Conservation (phyloP, 257 asterid species). For the Nicotiana benthamiana region DNA sequence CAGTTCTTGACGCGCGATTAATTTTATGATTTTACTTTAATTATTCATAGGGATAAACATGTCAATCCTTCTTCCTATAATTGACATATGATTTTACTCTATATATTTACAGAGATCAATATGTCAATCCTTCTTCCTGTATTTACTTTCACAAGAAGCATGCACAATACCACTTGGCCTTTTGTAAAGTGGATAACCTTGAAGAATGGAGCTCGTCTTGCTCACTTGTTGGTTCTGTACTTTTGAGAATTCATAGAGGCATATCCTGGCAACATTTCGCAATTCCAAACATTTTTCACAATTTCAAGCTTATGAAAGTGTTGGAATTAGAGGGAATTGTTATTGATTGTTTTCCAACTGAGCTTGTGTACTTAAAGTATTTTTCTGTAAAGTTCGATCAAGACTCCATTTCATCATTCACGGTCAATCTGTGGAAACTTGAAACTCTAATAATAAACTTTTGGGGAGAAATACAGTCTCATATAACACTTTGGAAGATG, state of each 20-base stretch:
- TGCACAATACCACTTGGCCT: not conserved
- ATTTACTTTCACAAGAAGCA: not conserved
- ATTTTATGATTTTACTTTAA: not conserved
- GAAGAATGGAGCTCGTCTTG: not conserved
- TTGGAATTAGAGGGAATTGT: not conserved
- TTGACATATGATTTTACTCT: no score
- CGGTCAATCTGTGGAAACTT: not conserved
- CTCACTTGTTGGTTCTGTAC: not conserved
- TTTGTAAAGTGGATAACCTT: not conserved
- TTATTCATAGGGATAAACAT: not conserved
- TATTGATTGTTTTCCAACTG: not conserved
- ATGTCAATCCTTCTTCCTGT: not conserved
- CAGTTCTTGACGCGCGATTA: not conserved
- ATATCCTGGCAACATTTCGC: no score
- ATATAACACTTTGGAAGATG: not conserved
- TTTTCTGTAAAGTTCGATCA: not conserved
- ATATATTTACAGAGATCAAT: no score
- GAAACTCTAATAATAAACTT: not conserved
- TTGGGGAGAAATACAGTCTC: not conserved
- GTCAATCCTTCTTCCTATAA: no score
- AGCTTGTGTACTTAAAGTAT: slow-evolving; percentile 7
- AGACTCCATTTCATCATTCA: not conserved
- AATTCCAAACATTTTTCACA: not conserved
- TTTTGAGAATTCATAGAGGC: no score
- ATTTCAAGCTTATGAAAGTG: not conserved